A percentile compares a stretch with the other conserved stretches of the same genome.
phyloP scores from a whole-genome alignment of 2,329 filamentous ascomycete species.

The Aureobasidium sp. region DNA sequence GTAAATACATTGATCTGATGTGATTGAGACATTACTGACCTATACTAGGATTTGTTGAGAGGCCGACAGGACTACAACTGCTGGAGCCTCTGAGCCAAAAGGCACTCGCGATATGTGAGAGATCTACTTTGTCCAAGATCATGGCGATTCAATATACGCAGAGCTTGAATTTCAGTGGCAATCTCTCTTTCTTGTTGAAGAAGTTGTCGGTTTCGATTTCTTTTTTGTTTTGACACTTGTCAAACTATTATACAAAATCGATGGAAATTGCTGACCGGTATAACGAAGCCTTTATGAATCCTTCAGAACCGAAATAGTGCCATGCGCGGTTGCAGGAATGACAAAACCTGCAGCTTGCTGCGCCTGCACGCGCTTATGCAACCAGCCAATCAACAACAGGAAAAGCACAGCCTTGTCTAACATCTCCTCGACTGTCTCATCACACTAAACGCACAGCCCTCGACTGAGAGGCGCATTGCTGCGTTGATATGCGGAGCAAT shows the following conservation, averaged over 20 bases:
- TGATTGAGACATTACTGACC: background rate
- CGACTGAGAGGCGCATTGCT: background rate
- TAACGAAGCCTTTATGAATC: background rate
- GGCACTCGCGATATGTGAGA: slow-evolving; percentile 1
- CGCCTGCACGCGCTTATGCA: background rate
- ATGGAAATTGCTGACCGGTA: background rate
- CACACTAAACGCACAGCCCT: background rate
- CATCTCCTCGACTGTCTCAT: background rate
- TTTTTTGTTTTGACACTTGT: no score
- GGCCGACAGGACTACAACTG: background rate
- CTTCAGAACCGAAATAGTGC: background rate
- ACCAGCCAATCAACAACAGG: background rate
- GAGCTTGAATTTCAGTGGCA: no score
- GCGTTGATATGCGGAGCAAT: slow-evolving; percentile 4
- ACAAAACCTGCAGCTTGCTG: slow-evolving; percentile 1
- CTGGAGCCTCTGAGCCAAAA: background rate
- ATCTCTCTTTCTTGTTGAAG: no score
- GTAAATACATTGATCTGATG: background rate
- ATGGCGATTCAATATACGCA: no score
- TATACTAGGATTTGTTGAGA: background rate
- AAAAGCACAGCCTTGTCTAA: slow-evolving; percentile 1
- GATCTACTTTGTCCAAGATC: slow-evolving; percentile 1
- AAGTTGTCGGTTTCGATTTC: no score
- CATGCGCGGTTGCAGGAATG: slow-evolving; percentile 5
- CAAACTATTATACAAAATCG: background rate